Evolutionary conservation across 164 flowering plant species (phyloP).

Genomic region (Vitis cinerea): DNA sequence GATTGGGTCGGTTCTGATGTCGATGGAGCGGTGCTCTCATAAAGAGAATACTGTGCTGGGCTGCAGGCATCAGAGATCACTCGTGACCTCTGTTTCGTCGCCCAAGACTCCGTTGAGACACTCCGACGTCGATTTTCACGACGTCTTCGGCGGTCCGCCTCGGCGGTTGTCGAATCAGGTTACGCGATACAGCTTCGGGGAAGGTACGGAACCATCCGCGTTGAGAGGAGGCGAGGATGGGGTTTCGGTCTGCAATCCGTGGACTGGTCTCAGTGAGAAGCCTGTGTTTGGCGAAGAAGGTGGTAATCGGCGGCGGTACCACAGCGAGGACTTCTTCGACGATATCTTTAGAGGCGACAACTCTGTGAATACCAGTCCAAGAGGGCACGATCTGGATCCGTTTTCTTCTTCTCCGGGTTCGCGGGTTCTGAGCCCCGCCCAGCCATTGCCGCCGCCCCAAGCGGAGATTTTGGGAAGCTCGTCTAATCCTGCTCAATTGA

Average conservation of each 20-base stretch:
- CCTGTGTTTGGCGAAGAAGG: constrained; percentile 79
- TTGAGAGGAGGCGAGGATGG: constrained; percentile 18
- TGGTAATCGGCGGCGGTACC: constrained; percentile 32
- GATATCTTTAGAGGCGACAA: constrained; percentile 69
- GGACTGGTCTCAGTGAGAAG: constrained; percentile 49
- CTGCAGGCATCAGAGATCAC: constrained; percentile 27
- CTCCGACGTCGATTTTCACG: constrained; percentile 73
- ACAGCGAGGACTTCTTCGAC: constrained; percentile 58
- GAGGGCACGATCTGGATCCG: constrained; percentile 28
- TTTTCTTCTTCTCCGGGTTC: constrained; percentile 48
- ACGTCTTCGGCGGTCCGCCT: constrained; percentile 97
- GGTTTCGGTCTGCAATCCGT: constrained; percentile 5
- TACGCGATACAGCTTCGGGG: constrained; percentile 27
- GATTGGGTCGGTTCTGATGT: not conserved
- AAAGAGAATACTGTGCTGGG: constrained; percentile 44
- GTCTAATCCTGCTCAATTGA: constrained; percentile 47
- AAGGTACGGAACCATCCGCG: constrained; percentile 9
- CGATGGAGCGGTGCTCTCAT: constrained; percentile 51
- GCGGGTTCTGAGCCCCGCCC: constrained; percentile 49
- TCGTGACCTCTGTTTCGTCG: constrained; percentile 18
- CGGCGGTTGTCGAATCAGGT: constrained; percentile 56
- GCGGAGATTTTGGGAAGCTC: constrained; percentile 37
- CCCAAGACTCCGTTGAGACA: constrained; percentile 14
- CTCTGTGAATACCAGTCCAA: constrained; percentile 31
- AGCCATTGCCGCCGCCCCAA: constrained; percentile 34